Evolutionary conservation across 2,329 filamentous ascomycete genomes (phyloP), one percentile per base, ranked within the genome.

Genomic region (Fusarium praegraminearum): DNA sequence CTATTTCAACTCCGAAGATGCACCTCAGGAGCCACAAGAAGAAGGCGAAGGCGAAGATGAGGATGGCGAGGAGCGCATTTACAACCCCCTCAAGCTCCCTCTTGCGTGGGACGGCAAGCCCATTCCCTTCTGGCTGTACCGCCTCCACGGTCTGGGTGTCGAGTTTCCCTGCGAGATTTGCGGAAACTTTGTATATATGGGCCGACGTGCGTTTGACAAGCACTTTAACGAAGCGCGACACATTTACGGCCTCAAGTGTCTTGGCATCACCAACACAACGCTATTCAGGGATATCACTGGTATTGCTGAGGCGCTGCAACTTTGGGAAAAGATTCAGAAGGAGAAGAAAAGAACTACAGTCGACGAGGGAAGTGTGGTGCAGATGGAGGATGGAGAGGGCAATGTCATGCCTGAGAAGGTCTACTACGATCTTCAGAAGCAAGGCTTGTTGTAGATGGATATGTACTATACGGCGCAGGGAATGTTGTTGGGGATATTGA

Each of bases 391-490:
- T 79, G 92, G 89, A 0, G 93, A 97, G 78, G 96, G 96, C 47
- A 98, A 99, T 76, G 96, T 99, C 60, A 99, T 99, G 96, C 96
- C 97, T 0, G 94, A 98, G 83, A 97, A 97, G 85, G 95, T 99
- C 57, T 99, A 98, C 80, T 90, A 94, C 71, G 96, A 99, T 85
- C 82, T 98, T 80, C 92, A 93, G 80, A 97, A 97, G 82, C 93
- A 97, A 78, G 95, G 95, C 35, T 84, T 97, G 76, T 82, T 97
- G 70, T 96, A 84, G 73, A 62, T 51, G 51, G 46, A 56, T 49
- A 51, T 69, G 43, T 73, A 63, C 32, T 50, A 41, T 40, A 64
- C 28, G 61, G 28, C 33, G 50, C 51, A 51, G 49, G 28, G 59
- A 60, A 40, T 33, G 20, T 50, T 40, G 32, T 33, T 5, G n/a